Evolutionary conservation across 2,329 filamentous ascomycete genomes (phyloP).

Genomic region (Exserohilum rostratum): DNA sequence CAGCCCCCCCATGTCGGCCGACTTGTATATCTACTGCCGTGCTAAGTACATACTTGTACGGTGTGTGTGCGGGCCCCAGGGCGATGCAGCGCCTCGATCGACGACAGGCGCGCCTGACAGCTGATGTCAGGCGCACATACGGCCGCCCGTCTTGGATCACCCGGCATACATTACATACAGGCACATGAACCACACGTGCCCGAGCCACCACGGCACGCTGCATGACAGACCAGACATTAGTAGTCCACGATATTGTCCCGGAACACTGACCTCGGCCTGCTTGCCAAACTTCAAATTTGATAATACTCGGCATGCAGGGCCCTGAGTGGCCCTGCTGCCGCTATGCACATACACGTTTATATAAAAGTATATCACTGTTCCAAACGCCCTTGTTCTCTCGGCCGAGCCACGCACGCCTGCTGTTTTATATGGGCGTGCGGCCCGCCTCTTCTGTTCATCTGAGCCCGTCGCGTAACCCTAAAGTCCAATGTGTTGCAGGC

Average conservation of each 20-base stretch:
- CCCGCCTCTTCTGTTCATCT: conserved; percentile 7
- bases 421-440: conserved; percentile 12
- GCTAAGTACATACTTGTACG: too few species aligned
- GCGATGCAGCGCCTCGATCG: neutral
- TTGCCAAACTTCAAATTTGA: conserved; percentile 3
- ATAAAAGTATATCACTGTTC: neutral
- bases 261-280: conserved; percentile 1
- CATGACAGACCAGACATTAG: conserved; percentile 1
- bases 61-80: neutral
- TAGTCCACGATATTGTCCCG: neutral
- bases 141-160: neutral
- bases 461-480: conserved; percentile 1
- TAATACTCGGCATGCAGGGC: neutral
- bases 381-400: conserved; percentile 1
- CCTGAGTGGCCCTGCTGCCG: neutral
- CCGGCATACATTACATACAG: neutral
- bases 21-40: too few species aligned
- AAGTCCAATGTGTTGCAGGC: conserved; percentile 35
- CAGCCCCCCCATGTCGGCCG: too few species aligned
- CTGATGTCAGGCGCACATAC: neutral
- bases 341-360: conserved; percentile 1
- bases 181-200: conserved; percentile 7
- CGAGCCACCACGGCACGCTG: neutral
- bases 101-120: neutral
- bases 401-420: conserved; percentile 3